phyloP scores from a whole-genome alignment of 2,329 filamentous ascomycete species.

The Cytospora schulzeri region DNA sequence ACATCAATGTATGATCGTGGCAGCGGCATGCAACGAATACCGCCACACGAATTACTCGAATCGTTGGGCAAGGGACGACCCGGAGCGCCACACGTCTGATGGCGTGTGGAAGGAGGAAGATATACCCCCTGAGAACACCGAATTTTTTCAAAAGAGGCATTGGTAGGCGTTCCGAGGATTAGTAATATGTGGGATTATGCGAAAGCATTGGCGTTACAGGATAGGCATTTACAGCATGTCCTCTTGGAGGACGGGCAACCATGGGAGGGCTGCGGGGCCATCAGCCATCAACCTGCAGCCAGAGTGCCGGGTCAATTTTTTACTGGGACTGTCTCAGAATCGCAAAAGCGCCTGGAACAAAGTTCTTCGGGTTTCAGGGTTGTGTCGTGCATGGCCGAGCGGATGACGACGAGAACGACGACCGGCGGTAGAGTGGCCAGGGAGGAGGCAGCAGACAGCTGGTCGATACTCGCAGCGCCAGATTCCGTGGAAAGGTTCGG shows the following conservation, averaged over 20 bases:
- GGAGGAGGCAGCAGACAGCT: not conserved
- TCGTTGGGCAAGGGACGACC: constrained; percentile 52
- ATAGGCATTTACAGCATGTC: constrained; percentile 17
- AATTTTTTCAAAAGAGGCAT: constrained; percentile 17
- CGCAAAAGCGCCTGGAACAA: not conserved
- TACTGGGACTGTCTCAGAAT: not conserved
- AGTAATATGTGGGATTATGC: constrained; percentile 17
- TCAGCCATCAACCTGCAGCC: not conserved
- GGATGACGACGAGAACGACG: not conserved
- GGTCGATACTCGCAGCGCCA: not conserved
- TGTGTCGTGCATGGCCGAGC: not conserved
- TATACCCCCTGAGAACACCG: constrained; percentile 13
- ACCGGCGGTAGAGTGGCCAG: not conserved
- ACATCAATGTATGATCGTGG: constrained; percentile 64
- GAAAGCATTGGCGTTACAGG: constrained; percentile 25
- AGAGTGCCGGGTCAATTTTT: not conserved
- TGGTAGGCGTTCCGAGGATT: constrained; percentile 22
- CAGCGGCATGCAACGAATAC: constrained; percentile 60
- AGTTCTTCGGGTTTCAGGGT: not conserved
- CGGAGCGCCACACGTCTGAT: constrained; percentile 55
- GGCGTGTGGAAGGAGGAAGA: constrained; percentile 1
- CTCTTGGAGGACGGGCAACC: not conserved
- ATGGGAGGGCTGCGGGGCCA: not conserved
- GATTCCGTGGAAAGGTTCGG: not conserved
- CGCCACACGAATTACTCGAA: constrained; percentile 62